Conservation (phyloP, 495 filamentous ascomycete species). For the Podospora fimiseda region DNA sequence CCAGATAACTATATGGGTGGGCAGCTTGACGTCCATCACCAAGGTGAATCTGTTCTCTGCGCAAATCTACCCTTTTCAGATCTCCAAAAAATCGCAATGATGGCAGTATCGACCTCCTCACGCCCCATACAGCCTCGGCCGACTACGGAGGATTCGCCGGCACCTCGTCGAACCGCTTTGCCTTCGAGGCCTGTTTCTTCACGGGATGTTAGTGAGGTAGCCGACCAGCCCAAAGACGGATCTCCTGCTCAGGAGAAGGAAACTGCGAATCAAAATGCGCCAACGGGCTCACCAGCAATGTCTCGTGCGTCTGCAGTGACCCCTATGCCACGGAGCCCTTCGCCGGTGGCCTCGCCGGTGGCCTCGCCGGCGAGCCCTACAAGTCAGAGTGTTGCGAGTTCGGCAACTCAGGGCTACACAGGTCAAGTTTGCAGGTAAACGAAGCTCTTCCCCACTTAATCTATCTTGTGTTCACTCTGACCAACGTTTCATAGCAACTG, state of each 20-base stretch:
- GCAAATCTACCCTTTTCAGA: too few relatives aligned
- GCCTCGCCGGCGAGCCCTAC: slow-evolving; percentile 10
- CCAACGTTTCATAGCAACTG: slow-evolving; percentile 65
- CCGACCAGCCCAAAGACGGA: slow-evolving; percentile 7
- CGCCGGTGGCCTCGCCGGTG: not conserved
- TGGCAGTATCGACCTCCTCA: slow-evolving; percentile 19
- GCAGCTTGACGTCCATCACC: not conserved
- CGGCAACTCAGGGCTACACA: slow-evolving; percentile 20
- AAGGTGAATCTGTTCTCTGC: not conserved
- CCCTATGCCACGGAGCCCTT: slow-evolving; percentile 14
- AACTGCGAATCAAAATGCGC: not conserved
- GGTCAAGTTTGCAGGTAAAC: slow-evolving; percentile 53
- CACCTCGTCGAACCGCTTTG: slow-evolving; percentile 25
- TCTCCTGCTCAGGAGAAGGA: slow-evolving; percentile 7
- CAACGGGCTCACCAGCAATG: slow-evolving; percentile 10
- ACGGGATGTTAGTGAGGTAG: slow-evolving; percentile 3
- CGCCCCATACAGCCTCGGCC: slow-evolving; percentile 6
- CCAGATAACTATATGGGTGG: not conserved
- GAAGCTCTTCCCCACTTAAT: not conserved
- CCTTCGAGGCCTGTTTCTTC: slow-evolving; percentile 21
- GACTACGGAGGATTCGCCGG: slow-evolving; percentile 7
- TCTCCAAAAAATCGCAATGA: not conserved
- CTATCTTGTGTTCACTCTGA: slow-evolving; percentile 18
- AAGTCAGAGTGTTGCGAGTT: slow-evolving; percentile 7
- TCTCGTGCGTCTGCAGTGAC: slow-evolving; percentile 8